Conservation (phyloP, 2,329 filamentous ascomycete species). For the Fusarium coffeatum region DNA sequence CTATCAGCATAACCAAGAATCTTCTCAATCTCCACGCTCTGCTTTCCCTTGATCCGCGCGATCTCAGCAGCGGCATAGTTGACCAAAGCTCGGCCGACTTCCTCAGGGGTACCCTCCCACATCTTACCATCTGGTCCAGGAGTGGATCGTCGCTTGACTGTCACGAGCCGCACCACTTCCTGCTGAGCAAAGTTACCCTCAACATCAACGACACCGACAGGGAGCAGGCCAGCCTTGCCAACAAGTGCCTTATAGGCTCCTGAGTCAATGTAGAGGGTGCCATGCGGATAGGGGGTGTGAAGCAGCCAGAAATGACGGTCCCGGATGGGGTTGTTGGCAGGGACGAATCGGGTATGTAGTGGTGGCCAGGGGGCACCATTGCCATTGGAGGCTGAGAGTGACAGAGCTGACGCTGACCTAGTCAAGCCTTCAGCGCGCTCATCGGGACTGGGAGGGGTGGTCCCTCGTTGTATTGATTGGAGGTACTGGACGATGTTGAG, state of each 20-base stretch:
- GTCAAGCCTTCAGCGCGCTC: conserved; percentile 52
- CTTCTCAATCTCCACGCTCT: conserved; percentile 82
- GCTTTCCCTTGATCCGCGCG: conserved; percentile 81
- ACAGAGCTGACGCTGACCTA: conserved; percentile 57
- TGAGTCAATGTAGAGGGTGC: conserved; percentile 91
- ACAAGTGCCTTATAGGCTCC: conserved; percentile 84
- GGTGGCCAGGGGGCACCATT: conserved; percentile 62
- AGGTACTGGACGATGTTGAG: conserved; percentile 81
- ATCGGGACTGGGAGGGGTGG: conserved; percentile 38
- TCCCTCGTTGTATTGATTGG: conserved; percentile 32
- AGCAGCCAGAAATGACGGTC: conserved; percentile 98
- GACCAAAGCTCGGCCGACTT: conserved; percentile 89
- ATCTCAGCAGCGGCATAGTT: conserved; percentile 94
- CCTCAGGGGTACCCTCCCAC: conserved; percentile 66
- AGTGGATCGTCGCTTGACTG: conserved; percentile 71
- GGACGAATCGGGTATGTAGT: conserved; percentile 92
- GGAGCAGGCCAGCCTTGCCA: conserved; percentile 87
- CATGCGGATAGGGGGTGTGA: conserved; percentile 89
- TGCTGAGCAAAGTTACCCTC: conserved; percentile 91
- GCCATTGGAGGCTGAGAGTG: conserved; percentile 44
- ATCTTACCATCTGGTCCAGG: conserved; percentile 58
- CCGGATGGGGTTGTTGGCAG: conserved; percentile 83
- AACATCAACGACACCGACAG: conserved; percentile 90
- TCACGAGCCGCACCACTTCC: conserved; percentile 88
- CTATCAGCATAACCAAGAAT: conserved; percentile 92